Conservation (phyloP, 2,329 filamentous ascomycete species). For the Coniella lustricola region DNA sequence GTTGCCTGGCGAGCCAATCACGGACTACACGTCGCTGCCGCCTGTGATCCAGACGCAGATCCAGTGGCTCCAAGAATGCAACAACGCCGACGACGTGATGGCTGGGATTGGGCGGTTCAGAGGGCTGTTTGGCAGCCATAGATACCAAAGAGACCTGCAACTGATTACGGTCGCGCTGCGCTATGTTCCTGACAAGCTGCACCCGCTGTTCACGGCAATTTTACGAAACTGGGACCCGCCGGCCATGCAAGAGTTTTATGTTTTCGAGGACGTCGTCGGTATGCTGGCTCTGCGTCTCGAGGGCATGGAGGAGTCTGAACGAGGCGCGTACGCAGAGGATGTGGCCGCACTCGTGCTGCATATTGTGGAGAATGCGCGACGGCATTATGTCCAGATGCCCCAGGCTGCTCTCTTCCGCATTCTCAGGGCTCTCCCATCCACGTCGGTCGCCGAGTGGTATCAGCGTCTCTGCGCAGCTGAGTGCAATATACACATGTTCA, state of each 20-base stretch:
- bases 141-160: conserved; percentile 26
- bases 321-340: not conserved
- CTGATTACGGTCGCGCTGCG: conserved; percentile 22
- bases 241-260: conserved; percentile 13
- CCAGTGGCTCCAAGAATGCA: not conserved
- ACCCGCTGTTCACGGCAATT: conserved; percentile 19
- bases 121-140: not conserved
- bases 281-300: conserved; percentile 13
- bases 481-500: conserved; percentile 33
- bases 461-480: conserved; percentile 24
- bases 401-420: conserved; percentile 30
- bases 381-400: conserved; percentile 24
- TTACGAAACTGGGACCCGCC: conserved; percentile 4
- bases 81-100: conserved; percentile 24
- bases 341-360: conserved; percentile 15
- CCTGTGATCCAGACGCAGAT: not conserved
- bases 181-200: conserved; percentile 15
- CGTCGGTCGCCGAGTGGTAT: conserved; percentile 29
- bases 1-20: not conserved
- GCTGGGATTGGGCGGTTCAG: conserved; percentile 26
- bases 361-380: conserved; percentile 15
- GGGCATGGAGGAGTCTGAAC: not conserved
- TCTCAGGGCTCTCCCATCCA: conserved; percentile 9
- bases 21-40: not conserved
- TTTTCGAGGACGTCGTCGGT: conserved; percentile 17